A percentile compares a stretch with the other conserved stretches of the same genome.
Conservation (phyloP, 2,329 filamentous ascomycete genomes). For the Cladosporium austrohemisphaericum region DNA sequence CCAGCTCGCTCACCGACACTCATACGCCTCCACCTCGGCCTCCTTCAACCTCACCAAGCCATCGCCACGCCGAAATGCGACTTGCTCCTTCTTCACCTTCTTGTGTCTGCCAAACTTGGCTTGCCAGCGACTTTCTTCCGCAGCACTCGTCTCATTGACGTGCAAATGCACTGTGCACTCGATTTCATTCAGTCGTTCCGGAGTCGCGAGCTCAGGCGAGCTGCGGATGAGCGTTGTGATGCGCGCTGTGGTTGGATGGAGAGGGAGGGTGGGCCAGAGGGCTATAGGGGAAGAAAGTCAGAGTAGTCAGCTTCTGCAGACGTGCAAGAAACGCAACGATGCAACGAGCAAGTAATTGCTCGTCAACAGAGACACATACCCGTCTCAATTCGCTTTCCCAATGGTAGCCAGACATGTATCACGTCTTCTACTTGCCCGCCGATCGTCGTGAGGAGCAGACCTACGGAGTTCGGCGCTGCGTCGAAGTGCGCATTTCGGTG, state of each 20-base stretch:
- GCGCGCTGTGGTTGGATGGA: slow-evolving; percentile 26
- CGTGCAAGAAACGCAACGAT: background rate
- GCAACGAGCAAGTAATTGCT: no score
- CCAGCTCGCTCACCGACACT: slow-evolving; percentile 2
- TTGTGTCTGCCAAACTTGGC: slow-evolving; percentile 17
- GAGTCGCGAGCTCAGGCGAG: slow-evolving; percentile 20
- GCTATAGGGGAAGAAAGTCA: no score
- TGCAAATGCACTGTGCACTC: slow-evolving; percentile 22
- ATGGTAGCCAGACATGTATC: slow-evolving; percentile 30
- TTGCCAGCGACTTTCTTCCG: slow-evolving; percentile 7
- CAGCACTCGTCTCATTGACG: slow-evolving; percentile 14
- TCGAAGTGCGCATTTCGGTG: slow-evolving; percentile 17
- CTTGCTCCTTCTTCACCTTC: background rate
- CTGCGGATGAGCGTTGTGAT: slow-evolving; percentile 30
- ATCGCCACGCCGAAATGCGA: slow-evolving; percentile 32
- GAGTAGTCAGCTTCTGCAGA: background rate
- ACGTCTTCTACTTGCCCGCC: slow-evolving; percentile 19
- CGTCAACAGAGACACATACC: slow-evolving; percentile 22
- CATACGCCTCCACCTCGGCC: slow-evolving; percentile 32
- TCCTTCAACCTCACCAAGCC: slow-evolving; percentile 33
- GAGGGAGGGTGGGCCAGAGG: slow-evolving; percentile 26
- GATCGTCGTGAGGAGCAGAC: slow-evolving; percentile 29
- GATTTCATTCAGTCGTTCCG: slow-evolving; percentile 24
- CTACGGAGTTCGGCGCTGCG: slow-evolving; percentile 28
- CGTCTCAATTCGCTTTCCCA: slow-evolving; percentile 26